Percentiles rank a stretch among this genome's conserved stretches.
Evolutionary conservation across 345 rosid genomes (phyloP).

Genomic region (Corchorus capsularis): DNA sequence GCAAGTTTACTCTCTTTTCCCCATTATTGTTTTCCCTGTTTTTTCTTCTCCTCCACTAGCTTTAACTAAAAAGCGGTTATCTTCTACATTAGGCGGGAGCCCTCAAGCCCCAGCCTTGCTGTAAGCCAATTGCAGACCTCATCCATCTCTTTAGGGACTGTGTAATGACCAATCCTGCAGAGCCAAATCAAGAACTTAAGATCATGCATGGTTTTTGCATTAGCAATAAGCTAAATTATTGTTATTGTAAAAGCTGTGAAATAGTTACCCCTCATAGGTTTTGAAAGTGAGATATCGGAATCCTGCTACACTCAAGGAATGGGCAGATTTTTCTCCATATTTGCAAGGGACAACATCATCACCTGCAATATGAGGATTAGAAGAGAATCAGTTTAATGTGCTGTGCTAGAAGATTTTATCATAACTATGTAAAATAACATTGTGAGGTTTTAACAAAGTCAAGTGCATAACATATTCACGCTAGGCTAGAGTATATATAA

Average conservation of each 20-base stretch:
- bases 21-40: constrained; percentile 31
- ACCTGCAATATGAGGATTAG: constrained; percentile 40
- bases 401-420: not conserved
- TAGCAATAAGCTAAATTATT: not conserved
- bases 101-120: constrained; percentile 73
- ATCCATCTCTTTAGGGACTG: constrained; percentile 83
- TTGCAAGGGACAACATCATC: constrained; percentile 78
- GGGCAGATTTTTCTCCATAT: constrained; percentile 83
- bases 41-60: constrained; percentile 31
- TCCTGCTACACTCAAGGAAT: constrained; percentile 58
- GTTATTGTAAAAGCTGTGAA: not conserved
- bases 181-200: constrained; percentile 14
- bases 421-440: not conserved
- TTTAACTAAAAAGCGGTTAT: constrained; percentile 22
- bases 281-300: constrained; percentile 69
- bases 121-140: constrained; percentile 79
- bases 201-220: not conserved
- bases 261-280: constrained; percentile 67
- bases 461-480: not conserved
- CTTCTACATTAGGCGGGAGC: constrained; percentile 34
- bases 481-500: not conserved
- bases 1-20: constrained; percentile 12
- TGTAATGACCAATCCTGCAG: constrained; percentile 86
- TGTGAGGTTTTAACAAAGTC: not conserved
- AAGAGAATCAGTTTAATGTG: not conserved